Conservation (phyloP, 164 flowering plant species). For the Akebia trifoliata region DNA sequence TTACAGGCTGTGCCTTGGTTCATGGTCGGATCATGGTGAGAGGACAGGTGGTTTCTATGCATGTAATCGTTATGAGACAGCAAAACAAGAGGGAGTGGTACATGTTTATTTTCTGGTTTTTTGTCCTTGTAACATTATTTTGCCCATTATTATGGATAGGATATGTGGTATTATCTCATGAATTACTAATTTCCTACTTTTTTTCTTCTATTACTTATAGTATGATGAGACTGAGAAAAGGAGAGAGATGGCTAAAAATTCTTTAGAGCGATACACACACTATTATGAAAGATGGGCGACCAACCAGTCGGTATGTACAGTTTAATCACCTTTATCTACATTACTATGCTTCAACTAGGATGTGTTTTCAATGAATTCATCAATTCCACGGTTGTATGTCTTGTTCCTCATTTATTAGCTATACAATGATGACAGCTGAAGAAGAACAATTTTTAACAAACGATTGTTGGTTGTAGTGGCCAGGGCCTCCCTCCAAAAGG, state of each 20-base stretch:
- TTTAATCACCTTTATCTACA: constrained; percentile 10
- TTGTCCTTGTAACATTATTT: background rate
- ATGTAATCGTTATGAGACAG: constrained; percentile 90
- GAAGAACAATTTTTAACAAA: too few relatives aligned
- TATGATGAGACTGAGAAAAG: constrained; percentile 74
- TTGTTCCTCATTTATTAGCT: too few relatives aligned
- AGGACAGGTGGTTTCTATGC: constrained; percentile 96
- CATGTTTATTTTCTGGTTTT: background rate
- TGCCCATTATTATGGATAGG: background rate
- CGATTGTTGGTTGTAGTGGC: too few relatives aligned
- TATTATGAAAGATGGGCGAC: constrained; percentile 95
- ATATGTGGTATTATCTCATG: background rate
- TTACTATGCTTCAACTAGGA: constrained; percentile 5
- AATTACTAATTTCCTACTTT: background rate
- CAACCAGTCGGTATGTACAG: constrained; percentile 60
- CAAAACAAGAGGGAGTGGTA: constrained; percentile 92
- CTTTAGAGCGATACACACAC: constrained; percentile 79
- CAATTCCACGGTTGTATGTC: too few relatives aligned
- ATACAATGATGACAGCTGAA: too few relatives aligned
- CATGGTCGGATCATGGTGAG: constrained; percentile 96
- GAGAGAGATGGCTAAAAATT: constrained; percentile 80
- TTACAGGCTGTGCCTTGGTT: constrained; percentile 91
- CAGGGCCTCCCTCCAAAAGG: too few relatives aligned
- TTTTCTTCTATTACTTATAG: constrained; percentile 37
- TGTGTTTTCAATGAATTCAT: too few relatives aligned